Base-by-base conservation (phyloP, 176 grass and related monocot species). In the Musa troglodytarum region DNA sequence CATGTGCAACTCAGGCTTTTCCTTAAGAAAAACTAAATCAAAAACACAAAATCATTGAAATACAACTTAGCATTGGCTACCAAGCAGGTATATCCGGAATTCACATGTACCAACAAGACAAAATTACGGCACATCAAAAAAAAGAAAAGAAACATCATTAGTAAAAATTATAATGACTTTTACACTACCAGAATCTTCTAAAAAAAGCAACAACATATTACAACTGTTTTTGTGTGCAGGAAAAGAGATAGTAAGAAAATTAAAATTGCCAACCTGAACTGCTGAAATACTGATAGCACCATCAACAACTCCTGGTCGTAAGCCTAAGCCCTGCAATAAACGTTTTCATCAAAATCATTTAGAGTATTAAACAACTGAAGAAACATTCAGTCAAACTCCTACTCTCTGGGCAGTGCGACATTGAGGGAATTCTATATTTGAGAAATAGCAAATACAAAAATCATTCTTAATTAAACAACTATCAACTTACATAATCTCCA, bases 201-300 rank as follows among this genome's bases (percentile, higher is more conserved):
- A 50, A 69, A 1, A 29, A 50, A 70, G 17, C 26, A 53, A 49
- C 23, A 73, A 11, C 3, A 83, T 15, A 68, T 21, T 9, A 10
- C 13, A 69, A 59, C 34, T 43, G 34, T 29, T 64, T 13, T 8
- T 34, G 50, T 53, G 62, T 79, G 29, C 15, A 9, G 49, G 10
- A 49, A 14, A 25, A 49, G 11, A 43, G 65, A 59, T 2, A 73
- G 20, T 64, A 66, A 11, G 20, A 63, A 50, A 81, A 8, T 49
- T 72, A 71, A 62, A 50, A 13, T 5, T 8, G 17, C 72, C 70
- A 22, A 98, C 94, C 90, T 98, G 94, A 71, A 98, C 88, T 54
- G 94, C 94, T 71, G 94, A 98, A 78, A 98, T 93, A 75, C 90
- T 98, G 25, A 98, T 98, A 13, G 84, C 94, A 82, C 90, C 94